phyloP scores from a whole-genome alignment of 345 rosid species.

The Lepidium aucheri region DNA sequence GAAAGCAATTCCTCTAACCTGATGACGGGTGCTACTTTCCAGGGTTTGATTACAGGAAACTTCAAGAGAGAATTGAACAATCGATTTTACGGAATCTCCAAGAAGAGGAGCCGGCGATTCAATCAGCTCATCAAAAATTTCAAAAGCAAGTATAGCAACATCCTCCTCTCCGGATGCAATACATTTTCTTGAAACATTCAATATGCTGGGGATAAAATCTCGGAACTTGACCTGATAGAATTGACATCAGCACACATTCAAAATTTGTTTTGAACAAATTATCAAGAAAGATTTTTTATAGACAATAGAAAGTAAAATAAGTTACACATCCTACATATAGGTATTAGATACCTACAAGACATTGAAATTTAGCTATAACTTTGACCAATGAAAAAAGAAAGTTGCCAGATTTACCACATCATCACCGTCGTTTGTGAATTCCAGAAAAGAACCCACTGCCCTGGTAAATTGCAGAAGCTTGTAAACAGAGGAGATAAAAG shows the following conservation, averaged over 20 bases:
- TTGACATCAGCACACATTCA: background rate
- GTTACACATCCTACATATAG: background rate
- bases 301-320: background rate
- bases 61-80: slow-evolving; percentile 95
- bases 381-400: background rate
- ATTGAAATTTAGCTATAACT: background rate
- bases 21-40: slow-evolving; percentile 85
- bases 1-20: slow-evolving; percentile 41
- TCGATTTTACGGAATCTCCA: slow-evolving; percentile 92
- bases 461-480: slow-evolving; percentile 34
- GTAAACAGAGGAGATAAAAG: slow-evolving; percentile 14
- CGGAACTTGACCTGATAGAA: slow-evolving; percentile 78
- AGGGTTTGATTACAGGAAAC: slow-evolving; percentile 84
- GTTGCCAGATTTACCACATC: slow-evolving; percentile 64
- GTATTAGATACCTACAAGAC: background rate
- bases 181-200: slow-evolving; percentile 86
- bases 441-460: slow-evolving; percentile 97
- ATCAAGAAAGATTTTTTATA: background rate
- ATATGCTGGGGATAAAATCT: slow-evolving; percentile 94
- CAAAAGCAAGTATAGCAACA: slow-evolving; percentile 95
- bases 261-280: background rate
- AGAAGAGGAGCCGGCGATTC: slow-evolving; percentile 99
- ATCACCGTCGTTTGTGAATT: slow-evolving; percentile 69
- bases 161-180: slow-evolving; percentile 93
- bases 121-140: slow-evolving; percentile 96